Conservation (phyloP, 1,284 basidiomycete species). For the Volvariella volvacea region DNA sequence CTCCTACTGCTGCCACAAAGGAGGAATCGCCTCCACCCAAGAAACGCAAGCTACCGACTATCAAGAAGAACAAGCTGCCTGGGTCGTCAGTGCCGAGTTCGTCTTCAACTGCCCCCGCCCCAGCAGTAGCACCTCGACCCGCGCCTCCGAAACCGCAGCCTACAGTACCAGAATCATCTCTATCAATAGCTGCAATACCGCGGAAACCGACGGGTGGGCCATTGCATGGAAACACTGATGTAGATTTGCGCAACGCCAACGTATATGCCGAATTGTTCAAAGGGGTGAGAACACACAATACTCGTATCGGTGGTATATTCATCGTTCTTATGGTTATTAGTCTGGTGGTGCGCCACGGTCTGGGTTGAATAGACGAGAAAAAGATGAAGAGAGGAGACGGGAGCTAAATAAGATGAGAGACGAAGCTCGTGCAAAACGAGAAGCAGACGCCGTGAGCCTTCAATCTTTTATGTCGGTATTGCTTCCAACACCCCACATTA, state of each 20-base stretch:
- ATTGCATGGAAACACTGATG: conserved; percentile 38
- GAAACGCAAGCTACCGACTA: conserved; percentile 63
- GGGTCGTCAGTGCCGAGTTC: conserved; percentile 11
- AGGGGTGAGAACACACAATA: conserved; percentile 33
- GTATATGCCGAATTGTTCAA: conserved; percentile 66
- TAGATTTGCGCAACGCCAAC: conserved; percentile 55
- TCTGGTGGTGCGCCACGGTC: conserved; percentile 49
- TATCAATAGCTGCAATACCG: background rate
- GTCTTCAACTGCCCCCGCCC: conserved; percentile 19
- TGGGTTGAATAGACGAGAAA: conserved; percentile 51
- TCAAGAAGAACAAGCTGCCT: conserved; percentile 61
- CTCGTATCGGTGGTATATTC: background rate
- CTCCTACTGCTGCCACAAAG: conserved; percentile 16
- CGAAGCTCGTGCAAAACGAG: conserved; percentile 55
- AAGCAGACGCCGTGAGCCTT: conserved; percentile 44
- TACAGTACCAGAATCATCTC: conserved; percentile 12
- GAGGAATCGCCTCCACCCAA: conserved; percentile 32
- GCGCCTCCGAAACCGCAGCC: conserved; percentile 16
- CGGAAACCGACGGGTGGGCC: background rate
- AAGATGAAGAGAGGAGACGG: conserved; percentile 62
- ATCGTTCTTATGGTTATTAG: conserved; percentile 18
- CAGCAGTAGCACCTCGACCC: conserved; percentile 13
- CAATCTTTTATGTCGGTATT: conserved; percentile 3
- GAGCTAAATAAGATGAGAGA: conserved; percentile 67
- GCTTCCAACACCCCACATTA: conserved; percentile 21